These are phyloP conservation scores for Xylariaceae sp. DNA, from an alignment of 2,329 filamentous ascomycete genomes.

Conservation along the genomic window DNA sequence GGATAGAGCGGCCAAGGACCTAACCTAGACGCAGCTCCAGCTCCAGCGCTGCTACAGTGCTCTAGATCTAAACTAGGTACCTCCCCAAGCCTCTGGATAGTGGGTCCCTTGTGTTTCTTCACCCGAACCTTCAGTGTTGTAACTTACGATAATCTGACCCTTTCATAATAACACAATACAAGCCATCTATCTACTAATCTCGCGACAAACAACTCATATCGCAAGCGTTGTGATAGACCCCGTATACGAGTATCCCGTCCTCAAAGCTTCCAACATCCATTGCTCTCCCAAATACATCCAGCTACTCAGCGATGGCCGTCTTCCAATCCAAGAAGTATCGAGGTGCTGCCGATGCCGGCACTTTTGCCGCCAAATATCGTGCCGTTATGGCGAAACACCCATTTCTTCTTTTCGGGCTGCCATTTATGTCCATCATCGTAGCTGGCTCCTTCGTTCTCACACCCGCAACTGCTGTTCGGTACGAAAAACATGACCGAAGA, in stretches of 20 bases:
- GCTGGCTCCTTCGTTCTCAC: constrained; percentile 93
- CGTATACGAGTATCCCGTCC: not conserved
- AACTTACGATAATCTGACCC: too few species aligned
- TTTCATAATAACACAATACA: too few species aligned
- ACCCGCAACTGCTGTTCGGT: constrained; percentile 89
- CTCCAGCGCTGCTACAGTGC: too few species aligned
- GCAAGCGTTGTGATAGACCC: too few species aligned
- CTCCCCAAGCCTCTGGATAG: too few species aligned
- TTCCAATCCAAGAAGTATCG: constrained; percentile 77
- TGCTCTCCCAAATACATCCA: not conserved
- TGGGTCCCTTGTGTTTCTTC: too few species aligned
- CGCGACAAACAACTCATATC: too few species aligned
- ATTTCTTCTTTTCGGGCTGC: constrained; percentile 91
- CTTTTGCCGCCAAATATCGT: constrained; percentile 79
- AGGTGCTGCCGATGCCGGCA: constrained; percentile 67
- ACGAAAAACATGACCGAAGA: constrained; percentile 90
- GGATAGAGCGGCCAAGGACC: too few species aligned
- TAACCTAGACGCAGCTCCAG: too few species aligned
- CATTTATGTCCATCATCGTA: constrained; percentile 88
- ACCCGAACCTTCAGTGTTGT: too few species aligned
- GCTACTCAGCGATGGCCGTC: constrained; percentile 55
- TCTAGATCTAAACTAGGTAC: too few species aligned
- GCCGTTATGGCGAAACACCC: constrained; percentile 76
- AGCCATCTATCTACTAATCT: too few species aligned
- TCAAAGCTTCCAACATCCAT: not conserved